A percentile compares a stretch with the other conserved stretches of the same genome.
These are phyloP conservation scores for Ceratobasidium sp. DNA, from an alignment of 1,284 basidiomycete genomes.

Conservation along the genomic window DNA sequence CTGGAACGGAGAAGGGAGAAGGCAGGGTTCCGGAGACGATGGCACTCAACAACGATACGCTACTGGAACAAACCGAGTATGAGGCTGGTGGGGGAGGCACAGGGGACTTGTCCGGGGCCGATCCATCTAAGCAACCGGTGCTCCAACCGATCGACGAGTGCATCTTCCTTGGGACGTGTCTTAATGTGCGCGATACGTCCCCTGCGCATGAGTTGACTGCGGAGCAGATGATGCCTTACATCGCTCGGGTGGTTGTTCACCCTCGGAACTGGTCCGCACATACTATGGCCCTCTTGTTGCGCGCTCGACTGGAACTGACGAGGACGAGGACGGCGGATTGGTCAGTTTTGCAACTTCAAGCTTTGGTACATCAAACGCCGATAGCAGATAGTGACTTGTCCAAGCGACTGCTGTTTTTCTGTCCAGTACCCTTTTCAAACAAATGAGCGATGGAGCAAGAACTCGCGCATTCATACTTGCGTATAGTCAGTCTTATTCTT, in stretches of 20 bases:
- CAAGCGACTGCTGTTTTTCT: constrained; percentile 84
- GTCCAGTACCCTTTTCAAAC: constrained; percentile 84
- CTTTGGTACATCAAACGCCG: constrained; percentile 95
- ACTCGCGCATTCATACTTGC: constrained; percentile 75
- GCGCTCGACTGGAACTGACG: constrained; percentile 87
- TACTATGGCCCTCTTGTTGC: constrained; percentile 92
- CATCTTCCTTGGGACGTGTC: constrained; percentile 88
- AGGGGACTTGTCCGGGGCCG: constrained; percentile 71
- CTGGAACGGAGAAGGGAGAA: constrained; percentile 53
- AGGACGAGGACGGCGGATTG: constrained; percentile 93
- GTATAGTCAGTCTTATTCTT: no score
- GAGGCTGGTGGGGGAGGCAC: constrained; percentile 73
- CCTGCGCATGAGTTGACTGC: constrained; percentile 88
- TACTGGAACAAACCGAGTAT: constrained; percentile 95
- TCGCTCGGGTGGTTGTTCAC: constrained; percentile 86
- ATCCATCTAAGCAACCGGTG: constrained; percentile 87
- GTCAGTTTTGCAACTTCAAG: constrained; percentile 89
- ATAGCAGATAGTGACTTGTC: constrained; percentile 78
- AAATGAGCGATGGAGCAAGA: constrained; percentile 94
- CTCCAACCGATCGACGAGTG: constrained; percentile 93
- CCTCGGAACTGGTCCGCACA: constrained; percentile 94
- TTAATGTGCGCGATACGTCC: constrained; percentile 90
- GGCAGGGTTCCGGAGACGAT: constrained; percentile 79
- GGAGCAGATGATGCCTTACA: constrained; percentile 92
- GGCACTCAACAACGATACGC: constrained; percentile 93